Percentiles rank a stretch among this genome's conserved stretches.
phyloP scores from a whole-genome alignment of 2,329 filamentous ascomycete genomes.

The Colletotrichum siamense region DNA sequence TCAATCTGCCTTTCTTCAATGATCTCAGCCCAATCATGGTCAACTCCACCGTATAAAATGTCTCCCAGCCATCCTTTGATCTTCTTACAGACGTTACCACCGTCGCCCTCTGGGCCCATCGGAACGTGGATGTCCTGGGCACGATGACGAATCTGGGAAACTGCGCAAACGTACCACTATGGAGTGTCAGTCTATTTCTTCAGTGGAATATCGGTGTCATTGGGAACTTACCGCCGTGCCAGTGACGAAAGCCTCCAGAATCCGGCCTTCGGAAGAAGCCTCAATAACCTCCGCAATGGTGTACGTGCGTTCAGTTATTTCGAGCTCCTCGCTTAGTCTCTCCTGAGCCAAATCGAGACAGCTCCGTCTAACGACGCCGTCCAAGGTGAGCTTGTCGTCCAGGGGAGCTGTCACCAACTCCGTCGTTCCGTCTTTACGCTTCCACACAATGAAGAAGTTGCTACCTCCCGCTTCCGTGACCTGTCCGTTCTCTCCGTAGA shows the following conservation, averaged over 20 bases:
- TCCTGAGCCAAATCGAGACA: neutral
- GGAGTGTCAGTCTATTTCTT: too few relatives aligned
- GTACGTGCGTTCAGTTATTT: neutral
- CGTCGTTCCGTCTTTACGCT: neutral
- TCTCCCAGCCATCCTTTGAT: neutral
- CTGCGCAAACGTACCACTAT: neutral
- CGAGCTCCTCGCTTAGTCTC: neutral
- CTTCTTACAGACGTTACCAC: neutral
- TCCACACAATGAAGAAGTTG: neutral
- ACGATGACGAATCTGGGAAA: neutral
- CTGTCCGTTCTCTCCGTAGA: neutral
- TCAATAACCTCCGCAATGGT: neutral
- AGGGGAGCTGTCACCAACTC: neutral
- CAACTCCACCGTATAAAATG: neutral
- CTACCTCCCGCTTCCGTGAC: neutral
- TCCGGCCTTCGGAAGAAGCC: neutral
- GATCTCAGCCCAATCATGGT: neutral
- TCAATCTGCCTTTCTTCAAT: neutral
- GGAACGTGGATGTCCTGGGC: neutral
- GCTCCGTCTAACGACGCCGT: neutral
- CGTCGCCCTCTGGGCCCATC: neutral
- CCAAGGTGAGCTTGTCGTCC: neutral
- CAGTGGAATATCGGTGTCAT: neutral
- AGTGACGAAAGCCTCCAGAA: neutral
- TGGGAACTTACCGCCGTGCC: neutral